Evolutionary conservation across 2,329 filamentous ascomycete species (phyloP).

Genomic region (Neurospora sp.): DNA sequence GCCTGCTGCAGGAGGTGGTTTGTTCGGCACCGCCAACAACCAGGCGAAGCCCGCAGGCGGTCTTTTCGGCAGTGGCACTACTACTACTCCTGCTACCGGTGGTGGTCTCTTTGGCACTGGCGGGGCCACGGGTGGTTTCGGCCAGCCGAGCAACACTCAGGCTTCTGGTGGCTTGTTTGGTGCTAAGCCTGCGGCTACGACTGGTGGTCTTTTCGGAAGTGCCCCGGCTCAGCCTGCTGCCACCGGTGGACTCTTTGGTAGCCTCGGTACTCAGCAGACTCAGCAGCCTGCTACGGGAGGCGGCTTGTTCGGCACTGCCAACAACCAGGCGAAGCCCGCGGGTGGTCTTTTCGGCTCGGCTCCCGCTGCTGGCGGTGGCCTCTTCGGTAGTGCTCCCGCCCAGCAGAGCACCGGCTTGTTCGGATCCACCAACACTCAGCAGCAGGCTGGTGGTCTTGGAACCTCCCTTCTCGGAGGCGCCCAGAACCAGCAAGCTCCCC

Average conservation of each 20-base stretch:
- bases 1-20: slow-evolving; percentile 12
- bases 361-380: slow-evolving; percentile 28
- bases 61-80: slow-evolving; percentile 30
- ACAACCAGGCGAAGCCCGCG: slow-evolving; percentile 20
- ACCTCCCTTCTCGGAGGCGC: slow-evolving; percentile 51
- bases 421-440: slow-evolving; percentile 34
- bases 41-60: slow-evolving; percentile 24
- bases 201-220: slow-evolving; percentile 3
- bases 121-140: slow-evolving; percentile 20
- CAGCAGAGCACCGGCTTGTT: slow-evolving; percentile 34
- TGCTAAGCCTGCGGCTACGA: slow-evolving; percentile 1
- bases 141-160: slow-evolving; percentile 13
- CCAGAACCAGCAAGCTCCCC: slow-evolving; percentile 42
- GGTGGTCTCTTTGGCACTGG: slow-evolving; percentile 36
- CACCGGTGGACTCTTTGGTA: slow-evolving; percentile 25
- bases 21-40: slow-evolving; percentile 19
- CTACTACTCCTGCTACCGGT: slow-evolving; percentile 25
- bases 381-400: slow-evolving; percentile 29
- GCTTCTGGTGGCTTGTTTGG: slow-evolving; percentile 40
- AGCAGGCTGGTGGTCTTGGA: slow-evolving; percentile 37
- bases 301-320: slow-evolving; percentile 20
- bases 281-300: slow-evolving; percentile 12
- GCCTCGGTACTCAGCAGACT: slow-evolving; percentile 30
- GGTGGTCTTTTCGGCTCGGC: slow-evolving; percentile 32
- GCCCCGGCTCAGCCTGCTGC: slow-evolving; percentile 26